Evolutionary conservation across 495 filamentous ascomycete genomes (phyloP), one percentile per base, ranked within the genome.

Genomic region (Aspergillus incahuasiensis): DNA sequence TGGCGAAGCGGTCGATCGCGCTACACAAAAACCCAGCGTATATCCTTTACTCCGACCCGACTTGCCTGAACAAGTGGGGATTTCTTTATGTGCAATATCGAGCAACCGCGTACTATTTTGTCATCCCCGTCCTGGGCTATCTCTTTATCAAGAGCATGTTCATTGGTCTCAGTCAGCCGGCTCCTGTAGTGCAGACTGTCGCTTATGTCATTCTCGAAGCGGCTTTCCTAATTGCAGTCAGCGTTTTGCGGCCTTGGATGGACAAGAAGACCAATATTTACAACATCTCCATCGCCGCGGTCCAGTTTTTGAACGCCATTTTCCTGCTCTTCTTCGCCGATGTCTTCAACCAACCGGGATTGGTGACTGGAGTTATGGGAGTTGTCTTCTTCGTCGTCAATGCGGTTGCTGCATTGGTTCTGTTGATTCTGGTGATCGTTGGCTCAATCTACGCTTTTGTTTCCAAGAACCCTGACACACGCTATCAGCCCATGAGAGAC

Each of bases 71-170:
- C 83, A 95, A 96, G 75, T 97, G 94, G 94, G 94, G 94, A 15
- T 98, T 97, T 75, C 75, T 98, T 25, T 98, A 98, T 67, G 90
- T 98, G 53, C 94, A 97, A 69, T 97, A 96, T 78, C 87, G 92
- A 54, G 92, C 94, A 19, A 92, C 92, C 1, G 89, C 91, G 6
- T 98, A 98, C 77, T 98, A 95, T 76, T 98, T 95, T 69, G 88
- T 97, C 65, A 83, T 95, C 15, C 92, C 92, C 0, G 68, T 88
- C 38, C 79, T 98, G 35, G 63, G 77, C 39, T 96, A 97, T 64
- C 83, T 87, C 28, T 68, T 97, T 13, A 56, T 95, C 66, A 97
- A 97, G 79, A 81, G 85, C 40, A 86, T 96, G 79, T 97, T 97
- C 70, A 86, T 98, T 62, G 90, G 86, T 28, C 84, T 98, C 45